phyloP scores from a whole-genome alignment of 768 basidiomycete genomes.

The Rhodotorula babjevae region DNA sequence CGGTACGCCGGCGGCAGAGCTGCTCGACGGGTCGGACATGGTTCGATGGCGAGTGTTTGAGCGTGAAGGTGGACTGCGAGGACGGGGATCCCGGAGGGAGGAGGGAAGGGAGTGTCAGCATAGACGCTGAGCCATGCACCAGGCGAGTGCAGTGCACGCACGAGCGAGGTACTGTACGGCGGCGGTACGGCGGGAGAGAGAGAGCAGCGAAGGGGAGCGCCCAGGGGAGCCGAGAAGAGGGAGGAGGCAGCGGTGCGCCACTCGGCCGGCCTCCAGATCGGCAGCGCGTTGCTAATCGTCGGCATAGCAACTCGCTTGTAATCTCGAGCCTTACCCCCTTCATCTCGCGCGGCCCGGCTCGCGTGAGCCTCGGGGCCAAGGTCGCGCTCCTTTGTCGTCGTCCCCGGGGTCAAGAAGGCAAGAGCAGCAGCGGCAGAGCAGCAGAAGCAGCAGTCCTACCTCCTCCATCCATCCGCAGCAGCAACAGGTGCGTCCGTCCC shows the following conservation, averaged over 20 bases:
- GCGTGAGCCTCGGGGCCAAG: too few species aligned
- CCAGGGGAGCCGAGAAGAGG: not conserved
- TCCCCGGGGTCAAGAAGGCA: slow-evolving; percentile 3
- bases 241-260: not conserved
- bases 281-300: too few species aligned
- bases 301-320: too few species aligned
- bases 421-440: slow-evolving; percentile 1
- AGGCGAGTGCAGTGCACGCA: not conserved
- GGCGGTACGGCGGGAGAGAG: too few species aligned
- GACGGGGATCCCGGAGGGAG: not conserved
- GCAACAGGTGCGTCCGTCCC: slow-evolving; percentile 2
- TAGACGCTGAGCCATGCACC: too few species aligned
- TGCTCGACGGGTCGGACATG: not conserved
- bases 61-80: too few species aligned
- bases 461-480: not conserved
- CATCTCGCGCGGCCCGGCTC: too few species aligned
- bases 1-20: not conserved
- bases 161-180: too few species aligned
- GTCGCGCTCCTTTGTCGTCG: not conserved
- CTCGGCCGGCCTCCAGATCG: too few species aligned
- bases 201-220: not conserved
- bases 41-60: not conserved
- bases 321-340: too few species aligned
- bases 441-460: not conserved
- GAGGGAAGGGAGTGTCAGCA: not conserved